Base-by-base conservation (phyloP, 2,329 filamentous ascomycete species). In the Byssochlamys sp. region DNA sequence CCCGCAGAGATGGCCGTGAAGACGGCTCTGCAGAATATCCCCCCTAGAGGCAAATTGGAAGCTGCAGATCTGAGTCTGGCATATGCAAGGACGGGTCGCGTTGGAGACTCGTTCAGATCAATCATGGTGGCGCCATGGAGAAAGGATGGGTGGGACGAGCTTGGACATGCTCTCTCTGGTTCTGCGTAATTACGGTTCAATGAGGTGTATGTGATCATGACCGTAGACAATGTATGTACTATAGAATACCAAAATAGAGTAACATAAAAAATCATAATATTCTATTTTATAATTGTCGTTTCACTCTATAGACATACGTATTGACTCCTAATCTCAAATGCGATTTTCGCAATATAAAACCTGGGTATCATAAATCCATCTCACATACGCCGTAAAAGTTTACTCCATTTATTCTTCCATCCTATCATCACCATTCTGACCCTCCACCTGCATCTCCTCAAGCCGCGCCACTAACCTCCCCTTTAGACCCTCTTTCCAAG, bases 81-180 rank as follows among this genome's bases (percentile, higher is more conserved):
- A 4, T 91, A 89, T 76, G 83, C 87, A 1, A 86, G 88, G 0
- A 91, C 88, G 0, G 86, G 88, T 0, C 83, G 78, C 58, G 79
- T 84, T 2, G 82, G 81, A 2, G 88, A 95, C 78, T 87, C 89
- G 25, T 88, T 96, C 72, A 83, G 82, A 62, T 87, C 88, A 5
- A 81, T 91, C 52, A 81, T 94, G 72, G 72, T 95, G 63, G 89
- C 91, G 39, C 94, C 94, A 4, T 97, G 92, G 91, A 78, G 76
- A 58, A 71, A 63, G 50, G 75, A 75, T 25, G 86, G 85, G 0
- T 94, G 90, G 90, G 75, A 77, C 57, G 80, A 69, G 54, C 58
- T 76, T 53, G 62, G 60, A 24, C 63, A 71, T 58, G 64, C 65
- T 54, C 56, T 74, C 28, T 67, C 65, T 29, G 60, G 63, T 39